Evolutionary conservation across 305 asterid genomes (phyloP).

Genomic region (Lippia alba): DNA sequence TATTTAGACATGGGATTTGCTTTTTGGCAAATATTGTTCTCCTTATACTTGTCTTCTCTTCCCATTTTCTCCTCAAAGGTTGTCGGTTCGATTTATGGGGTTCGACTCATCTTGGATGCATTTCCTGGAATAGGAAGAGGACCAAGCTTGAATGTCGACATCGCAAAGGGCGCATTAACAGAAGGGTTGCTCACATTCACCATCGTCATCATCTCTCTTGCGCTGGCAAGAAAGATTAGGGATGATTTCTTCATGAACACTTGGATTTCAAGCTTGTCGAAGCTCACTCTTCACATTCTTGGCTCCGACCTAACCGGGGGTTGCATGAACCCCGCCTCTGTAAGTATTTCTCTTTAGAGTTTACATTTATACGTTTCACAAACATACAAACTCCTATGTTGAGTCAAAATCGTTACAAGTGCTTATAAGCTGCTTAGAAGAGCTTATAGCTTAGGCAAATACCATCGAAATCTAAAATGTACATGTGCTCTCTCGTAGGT

Average conservation of each 20-base stretch:
- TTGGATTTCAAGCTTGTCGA: constrained; percentile 83
- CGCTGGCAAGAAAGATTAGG: constrained; percentile 53
- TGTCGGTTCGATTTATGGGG: constrained; percentile 71
- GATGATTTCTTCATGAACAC: constrained; percentile 75
- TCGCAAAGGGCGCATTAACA: constrained; percentile 74
- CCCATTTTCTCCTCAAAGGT: constrained; percentile 48
- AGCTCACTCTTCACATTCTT: constrained; percentile 73
- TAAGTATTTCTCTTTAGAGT: constrained; percentile 37
- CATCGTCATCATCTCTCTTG: constrained; percentile 63
- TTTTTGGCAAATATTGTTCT: neutral
- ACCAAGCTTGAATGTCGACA: constrained; percentile 67
- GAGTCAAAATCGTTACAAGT: too few species aligned
- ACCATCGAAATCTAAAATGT: neutral
- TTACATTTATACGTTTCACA: too few species aligned
- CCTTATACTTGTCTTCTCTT: neutral
- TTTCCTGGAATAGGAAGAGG: constrained; percentile 77
- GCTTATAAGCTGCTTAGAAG: too few species aligned
- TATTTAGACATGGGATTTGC: neutral
- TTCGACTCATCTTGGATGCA: constrained; percentile 54
- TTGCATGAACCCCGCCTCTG: constrained; percentile 93
- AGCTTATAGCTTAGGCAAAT: neutral
- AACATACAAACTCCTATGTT: too few species aligned
- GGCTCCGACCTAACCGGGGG: constrained; percentile 93
- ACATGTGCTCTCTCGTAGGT: constrained; percentile 50
- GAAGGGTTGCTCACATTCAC: constrained; percentile 78